These are phyloP conservation scores for Solanum chacoense DNA, from an alignment of 305 asterid species.

Conservation along the genomic window DNA sequence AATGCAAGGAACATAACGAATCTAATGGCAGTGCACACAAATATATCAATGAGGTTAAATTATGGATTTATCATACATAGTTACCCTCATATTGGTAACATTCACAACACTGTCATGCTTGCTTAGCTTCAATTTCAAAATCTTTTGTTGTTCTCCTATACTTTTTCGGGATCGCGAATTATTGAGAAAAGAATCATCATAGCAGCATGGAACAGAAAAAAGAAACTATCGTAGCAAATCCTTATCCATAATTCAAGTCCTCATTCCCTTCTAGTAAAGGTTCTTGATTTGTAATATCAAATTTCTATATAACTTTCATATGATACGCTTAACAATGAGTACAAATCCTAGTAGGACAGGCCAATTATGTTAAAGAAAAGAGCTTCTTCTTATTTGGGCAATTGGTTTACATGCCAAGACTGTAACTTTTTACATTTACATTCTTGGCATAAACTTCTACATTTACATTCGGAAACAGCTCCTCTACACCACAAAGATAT, in stretches of 20 bases:
- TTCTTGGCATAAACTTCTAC: background rate
- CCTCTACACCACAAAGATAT: background rate
- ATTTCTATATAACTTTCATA: background rate
- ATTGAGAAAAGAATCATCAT: background rate
- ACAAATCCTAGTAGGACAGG: background rate
- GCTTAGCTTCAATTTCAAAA: background rate
- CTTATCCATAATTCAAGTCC: background rate
- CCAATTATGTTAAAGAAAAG: background rate
- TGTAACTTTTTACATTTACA: background rate
- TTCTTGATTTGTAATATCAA: background rate
- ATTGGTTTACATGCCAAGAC: background rate
- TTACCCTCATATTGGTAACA: background rate
- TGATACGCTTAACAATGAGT: background rate
- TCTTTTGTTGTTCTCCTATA: background rate
- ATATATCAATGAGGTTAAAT: background rate
- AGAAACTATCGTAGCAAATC: background rate
- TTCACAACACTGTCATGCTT: background rate
- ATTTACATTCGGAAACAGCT: background rate
- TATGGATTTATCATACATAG: background rate
- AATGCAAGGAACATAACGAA: background rate
- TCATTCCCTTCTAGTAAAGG: background rate
- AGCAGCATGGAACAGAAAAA: background rate
- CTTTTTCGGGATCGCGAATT: background rate
- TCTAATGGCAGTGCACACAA: background rate
- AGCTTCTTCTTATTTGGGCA: background rate